A percentile compares a stretch with the other conserved stretches of the same genome.
Evolutionary conservation across 2,329 filamentous ascomycete species (phyloP).

Genomic region (Pseudopyricularia cyperi): DNA sequence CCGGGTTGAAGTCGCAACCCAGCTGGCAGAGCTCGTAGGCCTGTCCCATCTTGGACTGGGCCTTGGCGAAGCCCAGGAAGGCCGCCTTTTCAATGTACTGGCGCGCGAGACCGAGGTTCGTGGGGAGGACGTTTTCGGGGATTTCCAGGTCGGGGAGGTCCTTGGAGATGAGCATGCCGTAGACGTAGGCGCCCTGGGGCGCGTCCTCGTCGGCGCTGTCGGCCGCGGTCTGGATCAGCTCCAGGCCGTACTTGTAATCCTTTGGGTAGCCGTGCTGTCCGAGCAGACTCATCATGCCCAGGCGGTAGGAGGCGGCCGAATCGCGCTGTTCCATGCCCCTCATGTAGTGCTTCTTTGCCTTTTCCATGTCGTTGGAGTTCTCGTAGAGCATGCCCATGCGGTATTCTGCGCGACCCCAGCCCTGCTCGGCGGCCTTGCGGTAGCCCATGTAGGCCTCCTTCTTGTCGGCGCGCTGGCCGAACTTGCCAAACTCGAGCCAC

Average conservation of each 20-base stretch:
- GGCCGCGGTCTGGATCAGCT: conserved; percentile 73
- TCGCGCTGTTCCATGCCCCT: conserved; percentile 68
- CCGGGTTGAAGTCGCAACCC: conserved; percentile 88
- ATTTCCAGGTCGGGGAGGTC: conserved; percentile 85
- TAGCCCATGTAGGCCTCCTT: conserved; percentile 88
- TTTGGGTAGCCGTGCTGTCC: conserved; percentile 86
- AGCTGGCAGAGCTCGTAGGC: conserved; percentile 91
- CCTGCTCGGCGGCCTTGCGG: conserved; percentile 66
- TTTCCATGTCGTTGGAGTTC: conserved; percentile 81
- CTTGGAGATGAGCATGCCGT: conserved; percentile 84
- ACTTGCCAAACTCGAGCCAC: conserved; percentile 98
- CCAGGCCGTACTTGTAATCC: conserved; percentile 64
- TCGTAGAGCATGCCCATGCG: conserved; percentile 98
- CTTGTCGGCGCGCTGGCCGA: conserved; percentile 80
- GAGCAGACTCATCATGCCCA: conserved; percentile 95
- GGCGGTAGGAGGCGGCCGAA: conserved; percentile 72
- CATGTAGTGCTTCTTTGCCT: conserved; percentile 84
- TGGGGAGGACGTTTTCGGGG: conserved; percentile 55
- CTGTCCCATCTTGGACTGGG: conserved; percentile 93
- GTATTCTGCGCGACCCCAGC: conserved; percentile 83
- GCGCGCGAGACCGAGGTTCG: conserved; percentile 60
- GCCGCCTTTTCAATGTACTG: conserved; percentile 94
- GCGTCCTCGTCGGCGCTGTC: conserved; percentile 90
- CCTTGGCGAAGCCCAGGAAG: conserved; percentile 89
- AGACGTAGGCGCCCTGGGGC: conserved; percentile 88